Base-by-base conservation (phyloP, 75 land plant species). In the Isoetes taiwanensis region DNA sequence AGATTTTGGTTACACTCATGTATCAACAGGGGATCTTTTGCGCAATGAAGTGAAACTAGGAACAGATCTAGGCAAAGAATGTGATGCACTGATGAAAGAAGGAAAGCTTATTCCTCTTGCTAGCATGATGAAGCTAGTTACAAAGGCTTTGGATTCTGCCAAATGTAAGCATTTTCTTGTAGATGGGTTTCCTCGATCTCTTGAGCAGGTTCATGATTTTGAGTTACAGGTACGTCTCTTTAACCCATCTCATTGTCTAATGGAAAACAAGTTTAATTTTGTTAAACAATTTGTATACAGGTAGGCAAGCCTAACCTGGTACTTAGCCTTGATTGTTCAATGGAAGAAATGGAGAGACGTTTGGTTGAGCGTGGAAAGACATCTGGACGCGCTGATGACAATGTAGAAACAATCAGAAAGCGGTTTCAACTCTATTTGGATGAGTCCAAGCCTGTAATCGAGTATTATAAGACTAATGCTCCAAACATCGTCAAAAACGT, bases 11-110 rank as follows among this genome's bases (percentile, higher is more conserved):
- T 67, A 53, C 27, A 32, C 56, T 28, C 76, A 73, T 46, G 21
- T 73, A 1, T 73, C 76, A 30, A 17, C 61, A 2, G 76, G 76
- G 2, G 76, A 73, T 34, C 23, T 73, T 31, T 28, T 73, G 27
- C 41, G 76, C 1, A 59, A 60, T 17, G 76, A 73, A 35, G 71
- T 67, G n/a, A 56, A 56, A 62, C 31, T 57, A 8, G 71, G 61
- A 17, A 40, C 66, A 5, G 39, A 57, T n/a, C 29, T 57, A 3
- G 76, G 76, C 9, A 54, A 52, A 14, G 34, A 62, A 31, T 53
- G 65, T 10, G 65, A 67, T 12, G 17, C 37, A 29, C 24, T 67
- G 53, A 73, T 73, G 65, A 46, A 43, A 31, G 64, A 60, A 2
- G 75, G 75, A 35, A 54, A 61, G 29, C 52, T 72, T 0, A 69